phyloP scores from a whole-genome alignment of 257 asterid species.

The Solanum tarijense region DNA sequence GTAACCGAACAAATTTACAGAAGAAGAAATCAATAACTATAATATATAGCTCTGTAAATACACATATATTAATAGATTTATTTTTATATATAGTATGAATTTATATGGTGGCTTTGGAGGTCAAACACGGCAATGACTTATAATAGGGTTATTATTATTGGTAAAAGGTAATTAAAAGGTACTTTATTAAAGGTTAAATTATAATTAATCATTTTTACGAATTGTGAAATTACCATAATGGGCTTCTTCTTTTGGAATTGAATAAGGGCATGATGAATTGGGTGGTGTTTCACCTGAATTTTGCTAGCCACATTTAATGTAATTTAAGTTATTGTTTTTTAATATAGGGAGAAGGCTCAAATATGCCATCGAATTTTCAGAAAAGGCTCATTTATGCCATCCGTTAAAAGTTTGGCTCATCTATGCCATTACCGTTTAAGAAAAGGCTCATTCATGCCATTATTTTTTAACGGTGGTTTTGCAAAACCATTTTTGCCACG shows the following conservation, averaged over 20 bases:
- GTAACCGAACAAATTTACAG: slow-evolving; percentile 5
- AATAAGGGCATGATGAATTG: neutral
- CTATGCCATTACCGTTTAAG: too few species aligned
- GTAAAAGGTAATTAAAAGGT: neutral
- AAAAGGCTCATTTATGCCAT: too few species aligned
- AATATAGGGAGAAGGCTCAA: too few species aligned
- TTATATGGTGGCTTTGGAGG: slow-evolving; percentile 35
- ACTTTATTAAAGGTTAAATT: neutral
- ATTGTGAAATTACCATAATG: slow-evolving; percentile 14
- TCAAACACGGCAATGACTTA: slow-evolving; percentile 79
- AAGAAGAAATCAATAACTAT: neutral
- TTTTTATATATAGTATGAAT: neutral
- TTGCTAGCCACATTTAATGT: slow-evolving; percentile 1
- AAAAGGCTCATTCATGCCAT: too few species aligned
- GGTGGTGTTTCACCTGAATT: neutral
- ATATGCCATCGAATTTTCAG: too few species aligned
- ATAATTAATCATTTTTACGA: neutral
- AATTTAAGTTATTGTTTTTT: neutral
- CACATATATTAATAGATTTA: neutral
- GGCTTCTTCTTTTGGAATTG: slow-evolving; percentile 3
- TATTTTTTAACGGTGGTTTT: too few species aligned
- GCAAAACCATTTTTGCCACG: too few species aligned
- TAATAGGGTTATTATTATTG: neutral
- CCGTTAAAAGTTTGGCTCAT: too few species aligned
- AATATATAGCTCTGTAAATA: neutral